Conservation (phyloP, 1,284 basidiomycete species). For the Cryptococcus wingfieldii region DNA sequence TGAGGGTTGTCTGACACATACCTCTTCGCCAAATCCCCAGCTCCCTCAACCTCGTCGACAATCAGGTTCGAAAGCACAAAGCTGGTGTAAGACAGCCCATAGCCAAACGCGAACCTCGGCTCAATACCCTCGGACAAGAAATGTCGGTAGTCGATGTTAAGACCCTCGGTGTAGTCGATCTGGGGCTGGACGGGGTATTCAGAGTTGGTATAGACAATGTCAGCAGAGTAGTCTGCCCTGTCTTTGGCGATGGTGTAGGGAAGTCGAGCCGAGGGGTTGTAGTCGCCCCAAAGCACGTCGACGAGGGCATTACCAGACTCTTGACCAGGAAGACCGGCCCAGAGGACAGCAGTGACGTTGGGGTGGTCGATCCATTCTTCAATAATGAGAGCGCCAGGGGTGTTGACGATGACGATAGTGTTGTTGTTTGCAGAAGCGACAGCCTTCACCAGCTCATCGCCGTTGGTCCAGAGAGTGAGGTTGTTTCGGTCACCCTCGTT, state of each 20-base stretch:
- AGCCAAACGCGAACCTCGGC: slow-evolving; percentile 71
- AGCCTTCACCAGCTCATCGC: slow-evolving; percentile 54
- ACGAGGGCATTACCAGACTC: slow-evolving; percentile 72
- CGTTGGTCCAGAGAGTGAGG: slow-evolving; percentile 72
- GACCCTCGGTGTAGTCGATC: slow-evolving; percentile 65
- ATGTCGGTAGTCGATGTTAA: slow-evolving; percentile 71
- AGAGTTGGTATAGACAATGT: slow-evolving; percentile 42
- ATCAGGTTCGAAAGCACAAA: slow-evolving; percentile 64
- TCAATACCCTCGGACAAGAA: slow-evolving; percentile 64
- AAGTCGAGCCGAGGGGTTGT: slow-evolving; percentile 69
- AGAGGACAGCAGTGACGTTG: slow-evolving; percentile 57
- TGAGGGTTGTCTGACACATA: not conserved
- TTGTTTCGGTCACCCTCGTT: slow-evolving; percentile 63
- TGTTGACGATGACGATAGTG: slow-evolving; percentile 75
- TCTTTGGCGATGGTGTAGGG: slow-evolving; percentile 76
- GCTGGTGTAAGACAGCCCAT: slow-evolving; percentile 74
- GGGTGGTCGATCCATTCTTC: slow-evolving; percentile 68
- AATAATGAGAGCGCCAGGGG: slow-evolving; percentile 67
- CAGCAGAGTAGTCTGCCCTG: slow-evolving; percentile 60
- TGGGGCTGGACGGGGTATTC: slow-evolving; percentile 48
- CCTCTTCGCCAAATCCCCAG: not conserved
- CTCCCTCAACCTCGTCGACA: slow-evolving; percentile 33
- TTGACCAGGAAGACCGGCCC: slow-evolving; percentile 57
- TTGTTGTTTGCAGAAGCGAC: slow-evolving; percentile 56
- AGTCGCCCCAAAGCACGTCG: slow-evolving; percentile 55